A percentile compares a stretch with the other conserved stretches of the same genome.
These are phyloP conservation scores for Starmerella sp. DNA, from an alignment of 805 yeast genomes.

Conservation along the genomic window DNA sequence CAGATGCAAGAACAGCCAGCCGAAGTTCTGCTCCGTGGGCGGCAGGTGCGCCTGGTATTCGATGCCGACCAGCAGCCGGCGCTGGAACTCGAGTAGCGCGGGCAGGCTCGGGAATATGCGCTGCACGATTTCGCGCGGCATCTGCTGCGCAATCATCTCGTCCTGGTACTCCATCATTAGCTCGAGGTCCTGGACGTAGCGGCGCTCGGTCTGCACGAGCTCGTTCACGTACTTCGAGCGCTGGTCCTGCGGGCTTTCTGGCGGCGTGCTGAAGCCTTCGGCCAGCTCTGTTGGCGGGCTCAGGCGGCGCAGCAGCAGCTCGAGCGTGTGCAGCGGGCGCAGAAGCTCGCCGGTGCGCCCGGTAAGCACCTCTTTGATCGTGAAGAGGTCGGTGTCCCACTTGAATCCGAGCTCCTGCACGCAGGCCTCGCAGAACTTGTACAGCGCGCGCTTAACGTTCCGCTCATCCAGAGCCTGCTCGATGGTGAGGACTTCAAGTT, in stretches of 20 bases:
- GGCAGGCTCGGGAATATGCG: conserved; percentile 73
- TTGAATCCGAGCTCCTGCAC: conserved; percentile 60
- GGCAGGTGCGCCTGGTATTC: conserved; percentile 63
- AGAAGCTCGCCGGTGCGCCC: conserved; percentile 69
- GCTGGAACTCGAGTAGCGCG: conserved; percentile 81
- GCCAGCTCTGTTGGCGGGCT: conserved; percentile 4
- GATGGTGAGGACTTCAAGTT: conserved; percentile 43
- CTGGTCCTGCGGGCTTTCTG: conserved; percentile 25
- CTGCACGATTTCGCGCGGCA: conserved; percentile 71
- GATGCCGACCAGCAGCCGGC: conserved; percentile 74
- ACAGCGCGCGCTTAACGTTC: conserved; percentile 77
- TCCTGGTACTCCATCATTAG: conserved; percentile 53
- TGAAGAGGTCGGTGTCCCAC: conserved; percentile 67
- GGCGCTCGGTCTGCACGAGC: conserved; percentile 79
- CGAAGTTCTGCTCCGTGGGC: conserved; percentile 64
- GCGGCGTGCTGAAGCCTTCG: conserved; percentile 1
- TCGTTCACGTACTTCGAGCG: conserved; percentile 74
- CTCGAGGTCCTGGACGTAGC: conserved; percentile 85
- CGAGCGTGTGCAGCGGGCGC: conserved; percentile 63
- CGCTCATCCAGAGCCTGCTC: conserved; percentile 71
- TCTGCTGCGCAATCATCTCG: conserved; percentile 54
- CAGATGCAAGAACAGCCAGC: conserved; percentile 77
- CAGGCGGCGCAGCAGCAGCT: conserved; percentile 44
- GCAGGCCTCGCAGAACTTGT: conserved; percentile 81
- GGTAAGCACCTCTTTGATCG: conserved; percentile 79